These are phyloP conservation scores for Solanum neorickii DNA, from an alignment of 257 asterid genomes.

Conservation along the genomic window DNA sequence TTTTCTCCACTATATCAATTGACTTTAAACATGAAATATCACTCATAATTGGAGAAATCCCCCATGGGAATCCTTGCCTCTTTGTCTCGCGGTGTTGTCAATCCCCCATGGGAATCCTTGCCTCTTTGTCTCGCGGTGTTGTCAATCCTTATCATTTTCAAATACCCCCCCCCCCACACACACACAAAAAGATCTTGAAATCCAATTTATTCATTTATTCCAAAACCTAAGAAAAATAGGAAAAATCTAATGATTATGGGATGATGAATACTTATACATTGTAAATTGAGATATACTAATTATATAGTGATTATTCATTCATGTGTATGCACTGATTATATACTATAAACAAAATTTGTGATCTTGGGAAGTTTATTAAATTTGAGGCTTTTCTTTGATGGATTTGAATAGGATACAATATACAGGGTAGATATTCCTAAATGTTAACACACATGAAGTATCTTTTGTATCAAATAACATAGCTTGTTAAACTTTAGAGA, in stretches of 20 bases:
- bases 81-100: background rate
- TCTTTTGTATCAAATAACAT: no score
- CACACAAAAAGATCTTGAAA: background rate
- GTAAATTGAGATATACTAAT: no score
- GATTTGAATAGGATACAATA: background rate
- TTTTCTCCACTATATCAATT: no score
- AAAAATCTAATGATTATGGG: background rate
- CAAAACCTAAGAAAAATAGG: background rate
- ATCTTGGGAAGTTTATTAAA: background rate
- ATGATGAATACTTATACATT: background rate
- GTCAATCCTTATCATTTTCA: background rate
- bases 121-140: background rate
- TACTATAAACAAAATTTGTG: background rate
- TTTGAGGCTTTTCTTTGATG: background rate
- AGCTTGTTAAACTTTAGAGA: no score
- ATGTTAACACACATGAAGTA: no score
- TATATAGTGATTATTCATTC: no score
- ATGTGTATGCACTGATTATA: no score
- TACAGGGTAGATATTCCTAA: no score
- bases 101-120: background rate
- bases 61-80: background rate
- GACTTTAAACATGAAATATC: background rate
- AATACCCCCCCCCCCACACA: background rate
- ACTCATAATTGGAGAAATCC: background rate
- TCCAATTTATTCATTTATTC: background rate